Base-by-base conservation (phyloP, 495 filamentous ascomycete genomes). In the Neurospora sp. region DNA sequence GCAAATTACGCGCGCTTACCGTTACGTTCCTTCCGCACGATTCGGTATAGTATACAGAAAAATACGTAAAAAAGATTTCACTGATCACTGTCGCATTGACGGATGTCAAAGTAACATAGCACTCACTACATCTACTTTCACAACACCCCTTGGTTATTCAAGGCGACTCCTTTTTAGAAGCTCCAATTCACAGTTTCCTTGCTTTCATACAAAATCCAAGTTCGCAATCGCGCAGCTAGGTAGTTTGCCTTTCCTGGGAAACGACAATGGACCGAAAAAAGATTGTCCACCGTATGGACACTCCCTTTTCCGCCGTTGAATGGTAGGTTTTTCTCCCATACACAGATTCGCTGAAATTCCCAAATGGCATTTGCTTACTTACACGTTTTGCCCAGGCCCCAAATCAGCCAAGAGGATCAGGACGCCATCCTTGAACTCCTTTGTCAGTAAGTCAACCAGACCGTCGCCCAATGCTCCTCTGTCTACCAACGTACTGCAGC, bases 351-450 rank as follows among this genome's bases (percentile, higher is more conserved):
- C 31, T 16, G 35, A 44, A 27, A 7, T 48, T 62, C 8, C 7
- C 38, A 10, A 7, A 27, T 9, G 12, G 1, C 42, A 41, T 41
- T 1, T 71, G 62, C 74, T 75, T 18, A 69, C 73, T 70, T 23
- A 66, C 62, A 18, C 11, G 16, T 9, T 8, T 38, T 20, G 42
- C 12, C 11, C 71, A 89, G 88, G 87, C 88, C 88, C 12, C 74
- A 81, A 44, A 83, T 88, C 20, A 77, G 77, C 14, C 79, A 80
- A 12, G 77, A 85, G 18, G 79, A 88, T 62, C 86, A 89, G 77
- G 84, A 88, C 40, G 83, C 83, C 10, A 87, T 89, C 70, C 75
- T 89, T 23, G 86, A 88, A 72, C 82, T 89, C 35, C 82, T 89
- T 42, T 88, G 86, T 84, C 81, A 76, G 88, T 89, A 82, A 75